These are phyloP conservation scores for Colletotrichum tropicale DNA, from an alignment of 2,329 filamentous ascomycete species.

Conservation along the genomic window DNA sequence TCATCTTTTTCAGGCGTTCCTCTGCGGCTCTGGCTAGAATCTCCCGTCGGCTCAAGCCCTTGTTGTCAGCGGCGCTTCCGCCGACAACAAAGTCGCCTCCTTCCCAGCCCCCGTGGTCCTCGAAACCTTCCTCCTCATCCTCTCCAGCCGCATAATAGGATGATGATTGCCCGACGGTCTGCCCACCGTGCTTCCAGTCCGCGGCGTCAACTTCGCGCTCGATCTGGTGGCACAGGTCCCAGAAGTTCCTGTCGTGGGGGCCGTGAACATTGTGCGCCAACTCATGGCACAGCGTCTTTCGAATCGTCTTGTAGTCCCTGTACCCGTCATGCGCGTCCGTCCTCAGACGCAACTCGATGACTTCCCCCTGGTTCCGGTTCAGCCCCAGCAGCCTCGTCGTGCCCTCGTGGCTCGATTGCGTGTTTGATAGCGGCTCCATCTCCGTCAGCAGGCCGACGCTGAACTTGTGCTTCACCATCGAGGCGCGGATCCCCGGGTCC, in stretches of 20 bases:
- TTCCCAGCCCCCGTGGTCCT: constrained; percentile 78
- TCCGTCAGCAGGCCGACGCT: constrained; percentile 87
- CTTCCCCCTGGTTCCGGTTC: constrained; percentile 86
- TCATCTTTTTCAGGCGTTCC: constrained; percentile 60
- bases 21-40: constrained; percentile 77
- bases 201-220: constrained; percentile 82
- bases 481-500: constrained; percentile 83
- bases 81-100: constrained; percentile 81
- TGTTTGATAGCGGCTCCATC: constrained; percentile 90
- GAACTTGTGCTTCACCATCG: constrained; percentile 87
- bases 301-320: constrained; percentile 87
- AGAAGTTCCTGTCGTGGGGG: constrained; percentile 86
- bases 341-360: constrained; percentile 87
- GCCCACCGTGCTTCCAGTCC: constrained; percentile 78
- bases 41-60: constrained; percentile 70
- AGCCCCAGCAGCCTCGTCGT: constrained; percentile 80
- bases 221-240: constrained; percentile 86
- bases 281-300: constrained; percentile 93
- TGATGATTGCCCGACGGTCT: constrained; percentile 68
- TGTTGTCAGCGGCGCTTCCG: constrained; percentile 50
- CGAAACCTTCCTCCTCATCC: constrained; percentile 56
- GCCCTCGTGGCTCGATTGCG: constrained; percentile 71
- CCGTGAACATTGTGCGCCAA: constrained; percentile 89
- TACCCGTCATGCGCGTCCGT: constrained; percentile 96
- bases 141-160: constrained; percentile 59